Conservation (phyloP, 139 green algal genomes). For the Trebouxia sp. region DNA sequence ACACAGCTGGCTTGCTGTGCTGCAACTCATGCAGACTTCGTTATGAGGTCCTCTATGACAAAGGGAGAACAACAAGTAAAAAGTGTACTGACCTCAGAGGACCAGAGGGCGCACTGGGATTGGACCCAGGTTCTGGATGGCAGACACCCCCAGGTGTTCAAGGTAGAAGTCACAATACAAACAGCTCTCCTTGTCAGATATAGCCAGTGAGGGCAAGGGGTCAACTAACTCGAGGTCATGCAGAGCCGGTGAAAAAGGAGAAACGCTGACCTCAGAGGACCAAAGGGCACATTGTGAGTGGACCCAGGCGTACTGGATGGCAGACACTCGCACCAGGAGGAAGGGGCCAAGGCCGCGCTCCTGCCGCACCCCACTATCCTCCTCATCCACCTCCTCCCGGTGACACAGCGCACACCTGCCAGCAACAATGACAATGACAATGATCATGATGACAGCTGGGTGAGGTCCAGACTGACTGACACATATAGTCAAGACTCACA, state of each 20-base stretch:
- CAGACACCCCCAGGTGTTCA: slow-evolving; percentile 26
- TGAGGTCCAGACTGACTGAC: too few species aligned
- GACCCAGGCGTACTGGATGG: slow-evolving; percentile 53
- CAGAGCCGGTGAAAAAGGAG: not conserved
- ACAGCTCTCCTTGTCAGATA: not conserved
- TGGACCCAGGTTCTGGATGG: slow-evolving; percentile 62
- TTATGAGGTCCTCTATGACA: too few species aligned
- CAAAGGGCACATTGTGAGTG: slow-evolving; percentile 73
- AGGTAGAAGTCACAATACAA: not conserved
- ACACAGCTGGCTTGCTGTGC: too few species aligned
- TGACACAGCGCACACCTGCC: slow-evolving; percentile 46
- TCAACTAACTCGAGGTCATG: not conserved
- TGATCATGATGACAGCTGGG: too few species aligned
- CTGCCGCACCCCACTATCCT: not conserved
- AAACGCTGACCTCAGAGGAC: slow-evolving; percentile 57
- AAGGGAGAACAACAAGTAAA: not conserved
- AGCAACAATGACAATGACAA: too few species aligned
- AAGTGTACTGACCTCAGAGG: slow-evolving; percentile 49
- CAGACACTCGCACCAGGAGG: slow-evolving; percentile 35
- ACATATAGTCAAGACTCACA: too few species aligned
- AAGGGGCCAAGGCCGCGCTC: slow-evolving; percentile 31
- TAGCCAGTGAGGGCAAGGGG: not conserved
- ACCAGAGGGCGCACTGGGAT: slow-evolving; percentile 72
- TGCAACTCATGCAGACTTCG: too few species aligned
- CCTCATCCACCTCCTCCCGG: not conserved